Evolutionary conservation across 164 flowering plant genomes (phyloP).

Genomic region (Euptelea pleiosperma): DNA sequence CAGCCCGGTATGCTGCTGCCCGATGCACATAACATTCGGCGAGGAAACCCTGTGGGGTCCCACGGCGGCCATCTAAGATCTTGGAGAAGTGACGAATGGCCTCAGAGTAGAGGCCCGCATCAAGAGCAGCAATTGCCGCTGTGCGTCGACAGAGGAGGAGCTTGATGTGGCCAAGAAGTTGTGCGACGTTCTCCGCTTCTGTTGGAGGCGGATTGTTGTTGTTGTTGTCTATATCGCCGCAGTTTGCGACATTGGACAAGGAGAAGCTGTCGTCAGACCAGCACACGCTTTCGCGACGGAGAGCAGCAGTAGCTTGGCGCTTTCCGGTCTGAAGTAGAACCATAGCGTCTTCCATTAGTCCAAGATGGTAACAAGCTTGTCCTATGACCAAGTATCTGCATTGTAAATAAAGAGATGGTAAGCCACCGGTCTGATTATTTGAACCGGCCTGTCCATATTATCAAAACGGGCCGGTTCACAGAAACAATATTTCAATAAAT

Average conservation of each 20-base stretch:
- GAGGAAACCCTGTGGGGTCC: constrained; percentile 79
- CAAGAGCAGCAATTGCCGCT: constrained; percentile 87
- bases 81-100: constrained; percentile 91
- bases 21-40: constrained; percentile 87
- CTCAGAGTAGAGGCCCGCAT: constrained; percentile 86
- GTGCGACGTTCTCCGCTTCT: constrained; percentile 53
- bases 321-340: constrained; percentile 89
- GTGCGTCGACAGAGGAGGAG: constrained; percentile 83
- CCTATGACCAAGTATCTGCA: constrained; percentile 83
- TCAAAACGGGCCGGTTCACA: too few relatives aligned
- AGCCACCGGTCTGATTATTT: not conserved
- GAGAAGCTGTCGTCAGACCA: constrained; percentile 87
- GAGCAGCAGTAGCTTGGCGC: constrained; percentile 74
- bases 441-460: too few relatives aligned
- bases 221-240: constrained; percentile 16
- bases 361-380: constrained; percentile 88
- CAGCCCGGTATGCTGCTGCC: constrained; percentile 61
- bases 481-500: too few relatives aligned
- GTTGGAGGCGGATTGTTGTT: constrained; percentile 31
- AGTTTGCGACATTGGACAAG: constrained; percentile 23
- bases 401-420: not conserved
- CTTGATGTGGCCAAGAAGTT: constrained; percentile 75
- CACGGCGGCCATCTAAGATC: constrained; percentile 78
- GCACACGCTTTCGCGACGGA: constrained; percentile 72
- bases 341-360: constrained; percentile 96